These are phyloP conservation scores for Paracamarosporium sp. DNA, from an alignment of 2,329 filamentous ascomycete genomes.

Conservation along the genomic window DNA sequence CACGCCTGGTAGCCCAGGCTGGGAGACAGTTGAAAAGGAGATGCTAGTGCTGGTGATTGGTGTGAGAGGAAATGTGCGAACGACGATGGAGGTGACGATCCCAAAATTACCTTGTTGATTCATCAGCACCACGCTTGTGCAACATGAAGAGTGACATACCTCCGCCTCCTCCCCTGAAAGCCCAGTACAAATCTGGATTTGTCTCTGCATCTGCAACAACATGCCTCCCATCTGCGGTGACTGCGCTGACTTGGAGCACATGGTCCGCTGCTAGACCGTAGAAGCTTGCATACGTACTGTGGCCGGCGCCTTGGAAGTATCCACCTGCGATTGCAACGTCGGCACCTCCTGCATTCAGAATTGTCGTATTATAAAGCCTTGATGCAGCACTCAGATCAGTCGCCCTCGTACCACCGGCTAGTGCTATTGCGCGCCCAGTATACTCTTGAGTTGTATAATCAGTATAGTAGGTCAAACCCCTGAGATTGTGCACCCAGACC, in stretches of 20 bases:
- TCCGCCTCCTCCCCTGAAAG: conserved; percentile 33
- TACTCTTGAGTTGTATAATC: conserved; percentile 23
- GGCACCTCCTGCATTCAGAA: conserved; percentile 61
- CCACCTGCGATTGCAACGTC: conserved; percentile 57
- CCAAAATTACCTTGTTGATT: conserved; percentile 29
- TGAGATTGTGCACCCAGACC: conserved; percentile 32
- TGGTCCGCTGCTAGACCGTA: conserved; percentile 41
- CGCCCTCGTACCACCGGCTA: conserved; percentile 60
- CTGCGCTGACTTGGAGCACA: conserved; percentile 24
- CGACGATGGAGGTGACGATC: conserved; percentile 31
- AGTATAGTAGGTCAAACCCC: conserved; percentile 20
- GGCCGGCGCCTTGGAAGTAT: conserved; percentile 55
- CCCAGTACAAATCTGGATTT: conserved; percentile 33
- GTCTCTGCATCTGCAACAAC: conserved; percentile 21
- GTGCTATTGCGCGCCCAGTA: conserved; percentile 51
- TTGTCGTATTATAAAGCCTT: conserved; percentile 50
- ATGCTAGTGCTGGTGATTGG: conserved; percentile 21
- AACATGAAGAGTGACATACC: conserved; percentile 19
- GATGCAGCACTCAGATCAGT: conserved; percentile 57
- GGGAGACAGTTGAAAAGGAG: conserved; percentile 25
- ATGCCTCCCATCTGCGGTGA: conserved; percentile 27
- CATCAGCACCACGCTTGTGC: background rate
- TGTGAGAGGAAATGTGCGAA: conserved; percentile 44
- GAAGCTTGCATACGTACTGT: conserved; percentile 57
- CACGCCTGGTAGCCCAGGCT: conserved; percentile 11